Base-by-base conservation (phyloP, 176 grass and related monocot genomes). In the Microstegium vimineum region DNA sequence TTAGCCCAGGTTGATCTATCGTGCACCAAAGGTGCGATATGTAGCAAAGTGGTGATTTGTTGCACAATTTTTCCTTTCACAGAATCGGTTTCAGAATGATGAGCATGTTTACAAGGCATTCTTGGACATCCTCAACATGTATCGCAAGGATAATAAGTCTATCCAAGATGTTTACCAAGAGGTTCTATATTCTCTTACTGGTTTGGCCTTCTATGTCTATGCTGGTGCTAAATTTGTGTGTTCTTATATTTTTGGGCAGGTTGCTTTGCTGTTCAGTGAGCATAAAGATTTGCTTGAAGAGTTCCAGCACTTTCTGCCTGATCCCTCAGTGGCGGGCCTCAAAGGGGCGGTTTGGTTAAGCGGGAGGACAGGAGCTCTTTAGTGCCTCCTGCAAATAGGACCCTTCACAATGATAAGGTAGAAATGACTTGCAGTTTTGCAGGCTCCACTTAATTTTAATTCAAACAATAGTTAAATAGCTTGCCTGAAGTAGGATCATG, bases 51-150 rank as follows among this genome's bases (percentile, higher is more conserved):
- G 14, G 12, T 4, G 27, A 76, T 62, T 86, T 71, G 67, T 13
- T 25, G 4, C 30, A 17, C 10, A 8, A 31, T 33, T 14, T 86
- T 84, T 78, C 33, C 67, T 59, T 59, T 15, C 78, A 33, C 89
- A 99, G 96, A 99, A 64, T 77, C 96, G 96, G 79, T 99, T 99
- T 72, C 88, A 91, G 80, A 77, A 93, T 2, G 96, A 99, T 33
- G 96, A 99, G 15, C 93, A 92, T 72, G 93, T 99, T 33, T 99
- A 99, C 89, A 99, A 99, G 85, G 66, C 96, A 63, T 99, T 99
- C 79, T 82, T 99, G 74, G 96, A 99, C 86, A 95, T 99, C 26
- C 93, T 99, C 82, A 95, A 99, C 87, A 95, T 99, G 96, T 99
- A 99, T 41, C 87, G 96, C 81, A 99, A 93, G 87, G 96, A 99